phyloP scores from a whole-genome alignment of 306 rosid genomes.

The Purshia tridentata region DNA sequence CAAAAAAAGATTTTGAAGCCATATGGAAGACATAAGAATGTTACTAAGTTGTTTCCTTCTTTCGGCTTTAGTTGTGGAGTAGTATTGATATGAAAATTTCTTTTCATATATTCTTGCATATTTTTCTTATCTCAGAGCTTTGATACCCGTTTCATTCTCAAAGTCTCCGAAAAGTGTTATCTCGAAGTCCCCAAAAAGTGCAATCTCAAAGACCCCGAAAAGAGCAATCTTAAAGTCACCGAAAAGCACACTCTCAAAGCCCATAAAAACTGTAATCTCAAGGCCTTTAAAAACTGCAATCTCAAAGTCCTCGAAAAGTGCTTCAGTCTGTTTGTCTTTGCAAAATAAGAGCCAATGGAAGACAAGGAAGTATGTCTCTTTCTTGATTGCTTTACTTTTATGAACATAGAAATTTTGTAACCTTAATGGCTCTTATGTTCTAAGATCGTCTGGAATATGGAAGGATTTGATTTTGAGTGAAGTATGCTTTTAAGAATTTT shows the following conservation, averaged over 20 bases:
- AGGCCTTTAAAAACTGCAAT: background rate
- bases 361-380: conserved; percentile 69
- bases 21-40: conserved; percentile 14
- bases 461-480: background rate
- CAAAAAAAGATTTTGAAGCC: background rate
- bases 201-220: conserved; percentile 6
- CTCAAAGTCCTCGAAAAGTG: conserved; percentile 41
- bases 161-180: conserved; percentile 43
- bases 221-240: conserved; percentile 1
- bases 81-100: conserved; percentile 5
- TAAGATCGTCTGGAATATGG: background rate
- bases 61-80: conserved; percentile 8
- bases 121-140: conserved; percentile 52
- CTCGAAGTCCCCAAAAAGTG: background rate
- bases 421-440: background rate
- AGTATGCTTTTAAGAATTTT: background rate
- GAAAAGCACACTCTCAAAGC: conserved; percentile 29
- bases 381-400: background rate
- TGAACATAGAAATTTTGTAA: background rate
- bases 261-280: background rate
- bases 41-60: conserved; percentile 15
- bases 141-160: conserved; percentile 40
- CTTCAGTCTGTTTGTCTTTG: conserved; percentile 45
- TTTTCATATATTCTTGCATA: conserved; percentile 5
- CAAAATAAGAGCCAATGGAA: conserved; percentile 54